A percentile compares a stretch with the other conserved stretches of the same genome.
Conservation (phyloP, 2,329 filamentous ascomycete species). For the Pseudogymnoascus sp. region DNA sequence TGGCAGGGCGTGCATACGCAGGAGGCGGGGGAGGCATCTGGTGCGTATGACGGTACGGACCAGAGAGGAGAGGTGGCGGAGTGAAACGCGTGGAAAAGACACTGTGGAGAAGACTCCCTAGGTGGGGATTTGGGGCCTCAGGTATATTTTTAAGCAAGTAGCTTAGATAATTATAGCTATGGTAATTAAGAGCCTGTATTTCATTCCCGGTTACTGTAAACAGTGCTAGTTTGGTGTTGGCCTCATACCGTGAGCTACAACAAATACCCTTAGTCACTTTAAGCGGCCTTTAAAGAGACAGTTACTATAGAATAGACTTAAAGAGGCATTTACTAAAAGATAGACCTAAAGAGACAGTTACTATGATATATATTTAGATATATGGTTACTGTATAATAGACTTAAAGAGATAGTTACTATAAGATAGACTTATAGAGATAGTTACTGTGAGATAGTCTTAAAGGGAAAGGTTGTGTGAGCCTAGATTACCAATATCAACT, state of each 20-base stretch:
- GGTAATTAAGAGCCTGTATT: not conserved
- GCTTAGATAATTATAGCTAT: slow-evolving; percentile 43
- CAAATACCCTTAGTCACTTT: not conserved
- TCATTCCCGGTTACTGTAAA: not conserved
- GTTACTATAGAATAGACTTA: not conserved
- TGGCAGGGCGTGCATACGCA: not conserved
- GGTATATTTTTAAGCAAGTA: not conserved
- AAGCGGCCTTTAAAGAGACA: not conserved
- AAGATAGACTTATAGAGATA: not conserved
- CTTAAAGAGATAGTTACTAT: too few relatives aligned
- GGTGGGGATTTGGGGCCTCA: not conserved
- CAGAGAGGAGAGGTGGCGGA: not conserved
- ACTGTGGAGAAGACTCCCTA: not conserved
- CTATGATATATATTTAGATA: not conserved
- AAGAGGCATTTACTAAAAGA: too few relatives aligned
- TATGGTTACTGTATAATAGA: not conserved
- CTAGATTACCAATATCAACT: not conserved
- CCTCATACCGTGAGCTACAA: not conserved
- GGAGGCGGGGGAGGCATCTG: not conserved
- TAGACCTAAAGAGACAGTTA: not conserved
- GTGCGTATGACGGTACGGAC: not conserved
- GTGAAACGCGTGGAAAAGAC: not conserved
- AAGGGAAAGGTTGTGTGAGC: not conserved
- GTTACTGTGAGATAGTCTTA: not conserved
- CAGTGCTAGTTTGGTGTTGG: not conserved